Base-by-base conservation (phyloP, 2,329 filamentous ascomycete species). In the Exophiala aquamarina region DNA sequence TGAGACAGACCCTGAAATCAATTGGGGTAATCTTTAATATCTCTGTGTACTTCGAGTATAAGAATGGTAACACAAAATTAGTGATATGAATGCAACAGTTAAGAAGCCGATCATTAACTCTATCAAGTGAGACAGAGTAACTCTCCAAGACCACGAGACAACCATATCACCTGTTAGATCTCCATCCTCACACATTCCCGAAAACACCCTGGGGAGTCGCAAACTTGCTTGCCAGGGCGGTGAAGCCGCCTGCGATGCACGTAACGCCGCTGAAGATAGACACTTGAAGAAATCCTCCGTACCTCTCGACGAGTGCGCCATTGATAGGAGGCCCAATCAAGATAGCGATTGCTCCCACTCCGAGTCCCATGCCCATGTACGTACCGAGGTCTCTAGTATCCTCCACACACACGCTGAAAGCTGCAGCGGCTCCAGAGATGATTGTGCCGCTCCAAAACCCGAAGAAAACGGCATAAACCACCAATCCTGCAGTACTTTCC, bases 401-500 rank as follows among this genome's bases (percentile, higher is more conserved):
- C 13, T 50, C 48, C 2, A 49, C 20, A 15, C 45, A 56, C 19
- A 49, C 49, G 11, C 52, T 51, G 18, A 60, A 45, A 1, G 49
- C 46, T 3, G 54, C 56, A 6, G 60, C 54, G 2, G 44, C 32
- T 4, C 60, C 43, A 11, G 50, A 55, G 14, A 56, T 55, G 41
- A 83, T 85, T 3, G 78, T 78, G 10, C 85, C 86, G 0, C 79
- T 83, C 13, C 76, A 75, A 61, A 89, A 87, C 14, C 85, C 86
- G 56, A 84, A 88, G 7, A 87, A 65, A 17, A 76, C 71, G n/a
- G 77, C 74, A 62, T 86, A 89, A n/a, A 56, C 52, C 34, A 61
- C 54, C 21, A 54, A 40, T 2, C 41, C 47, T 8, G 49, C 55
- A 23, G 81, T 70, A 41, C 87, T 75, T 44, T 83, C 78, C 1